Evolutionary conservation across 768 basidiomycete species (phyloP).

Genomic region (Xerocomellus amylosporus): DNA sequence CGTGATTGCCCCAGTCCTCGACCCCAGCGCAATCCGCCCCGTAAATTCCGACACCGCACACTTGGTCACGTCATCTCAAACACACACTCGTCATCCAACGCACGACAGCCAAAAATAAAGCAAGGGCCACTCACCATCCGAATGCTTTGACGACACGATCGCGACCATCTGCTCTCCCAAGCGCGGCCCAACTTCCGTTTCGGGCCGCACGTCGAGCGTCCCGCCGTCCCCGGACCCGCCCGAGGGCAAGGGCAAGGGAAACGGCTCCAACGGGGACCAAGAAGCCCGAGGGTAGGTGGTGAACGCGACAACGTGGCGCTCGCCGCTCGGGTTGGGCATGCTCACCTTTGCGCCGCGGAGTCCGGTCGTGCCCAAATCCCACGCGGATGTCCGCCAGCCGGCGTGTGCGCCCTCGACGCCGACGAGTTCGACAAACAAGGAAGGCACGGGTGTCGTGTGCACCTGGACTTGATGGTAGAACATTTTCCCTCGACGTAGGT

Average conservation of each 20-base stretch:
- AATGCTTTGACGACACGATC: background rate
- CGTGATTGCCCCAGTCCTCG: conserved; percentile 32
- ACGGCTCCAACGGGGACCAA: too few species aligned
- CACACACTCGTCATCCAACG: background rate
- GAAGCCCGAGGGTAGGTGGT: background rate
- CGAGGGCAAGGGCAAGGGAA: too few species aligned
- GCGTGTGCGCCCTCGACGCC: background rate
- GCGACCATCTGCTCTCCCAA: background rate
- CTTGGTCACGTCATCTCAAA: conserved; percentile 15
- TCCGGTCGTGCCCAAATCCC: background rate
- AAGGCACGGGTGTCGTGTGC: background rate
- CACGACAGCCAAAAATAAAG: background rate
- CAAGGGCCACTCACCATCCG: background rate
- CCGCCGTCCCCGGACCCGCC: background rate
- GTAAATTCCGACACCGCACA: conserved; percentile 45
- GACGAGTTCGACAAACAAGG: background rate
- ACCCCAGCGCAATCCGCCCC: conserved; percentile 43
- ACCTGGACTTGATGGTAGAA: conserved; percentile 39
- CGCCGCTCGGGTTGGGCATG: background rate
- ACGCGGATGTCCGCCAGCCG: background rate
- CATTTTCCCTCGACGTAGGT: conserved; percentile 40
- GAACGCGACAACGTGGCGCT: background rate
- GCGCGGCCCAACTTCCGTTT: background rate
- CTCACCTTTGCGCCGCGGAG: background rate
- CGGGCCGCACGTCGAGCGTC: background rate